phyloP scores from a whole-genome alignment of 2,329 filamentous ascomycete species.

The Coccinonectria pachysandricola region DNA sequence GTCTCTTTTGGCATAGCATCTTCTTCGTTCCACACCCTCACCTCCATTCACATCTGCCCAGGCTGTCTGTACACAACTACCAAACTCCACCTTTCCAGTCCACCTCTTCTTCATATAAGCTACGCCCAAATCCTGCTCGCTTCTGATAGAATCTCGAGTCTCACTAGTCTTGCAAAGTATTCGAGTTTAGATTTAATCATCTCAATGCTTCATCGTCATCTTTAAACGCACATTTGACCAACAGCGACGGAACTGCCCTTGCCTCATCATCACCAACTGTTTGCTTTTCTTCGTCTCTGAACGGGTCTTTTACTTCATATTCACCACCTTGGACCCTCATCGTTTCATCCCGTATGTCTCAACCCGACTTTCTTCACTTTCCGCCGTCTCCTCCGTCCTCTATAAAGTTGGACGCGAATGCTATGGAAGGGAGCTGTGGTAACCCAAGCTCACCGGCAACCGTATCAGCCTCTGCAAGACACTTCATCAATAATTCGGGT shows the following conservation, averaged over 20 bases:
- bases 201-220: too few species aligned
- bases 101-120: conserved; percentile 23
- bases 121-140: too few species aligned
- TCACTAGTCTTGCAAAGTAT: conserved; percentile 19
- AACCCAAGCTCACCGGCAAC: conserved; percentile 17
- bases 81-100: conserved; percentile 12
- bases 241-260: too few species aligned
- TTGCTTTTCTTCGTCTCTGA: too few species aligned
- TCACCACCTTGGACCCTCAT: conserved; percentile 6
- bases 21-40: too few species aligned
- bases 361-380: conserved; percentile 18
- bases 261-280: too few species aligned
- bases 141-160: conserved; percentile 19
- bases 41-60: too few species aligned
- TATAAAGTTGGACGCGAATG: conserved; percentile 19
- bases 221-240: too few species aligned
- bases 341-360: conserved; percentile 21
- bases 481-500: conserved; percentile 12
- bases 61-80: conserved; percentile 11
- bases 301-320: conserved; percentile 12
- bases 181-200: too few species aligned
- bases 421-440: conserved; percentile 17
- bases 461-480: conserved; percentile 16
- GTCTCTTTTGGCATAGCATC: too few species aligned
- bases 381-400: conserved; percentile 19